Evolutionary conservation across 2,329 filamentous ascomycete genomes (phyloP), one percentile per base, ranked within the genome.

Genomic region (Alternaria arbusti): DNA sequence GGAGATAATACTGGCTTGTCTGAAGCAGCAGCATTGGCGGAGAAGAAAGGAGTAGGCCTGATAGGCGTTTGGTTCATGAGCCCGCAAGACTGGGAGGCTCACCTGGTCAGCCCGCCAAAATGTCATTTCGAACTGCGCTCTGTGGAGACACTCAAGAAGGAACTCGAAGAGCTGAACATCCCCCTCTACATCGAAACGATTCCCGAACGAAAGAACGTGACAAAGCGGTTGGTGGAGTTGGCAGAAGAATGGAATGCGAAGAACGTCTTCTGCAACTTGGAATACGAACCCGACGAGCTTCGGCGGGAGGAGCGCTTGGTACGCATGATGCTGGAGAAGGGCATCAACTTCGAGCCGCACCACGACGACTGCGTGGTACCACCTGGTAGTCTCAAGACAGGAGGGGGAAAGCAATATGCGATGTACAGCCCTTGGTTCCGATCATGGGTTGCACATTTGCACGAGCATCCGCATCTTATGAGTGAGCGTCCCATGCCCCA

Each of bases 281-380:
- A 97, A 77, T 97, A 97, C 73, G 94, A 97, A 78, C 93, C 96
- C 0, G 94, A 97, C 74, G 94, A 97, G 80, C 80, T 97, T 61
- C 85, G 94, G 46, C 85, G 94, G 6, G 94, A 97, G 72, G 88
- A 89, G 1, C 84, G 83, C 26, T 80, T 97, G 72, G 85, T 92
- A 1, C 85, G 82, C 26, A 78, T 84, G 44, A 87, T 90, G 63
- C 80, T 90, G 1, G 84, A 88, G 15, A 86, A 86, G 12, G 90
- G 87, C 0, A 87, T 95, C 50, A 84, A 86, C 2, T 89, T 96
- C 69, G 86, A 90, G n/a, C 86, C 90, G 0, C 84, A 91, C 1
- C 92, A 94, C 64, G 94, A 97, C 78, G 92, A 91, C 5, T 96
- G 93, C 68, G 88, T 96, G 1, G 93, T 97, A 0, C 85, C 89